Percentiles rank a stretch among this genome's conserved stretches.
Conservation (phyloP, 805 yeast species). For the Pichia nanzhaoensis region DNA sequence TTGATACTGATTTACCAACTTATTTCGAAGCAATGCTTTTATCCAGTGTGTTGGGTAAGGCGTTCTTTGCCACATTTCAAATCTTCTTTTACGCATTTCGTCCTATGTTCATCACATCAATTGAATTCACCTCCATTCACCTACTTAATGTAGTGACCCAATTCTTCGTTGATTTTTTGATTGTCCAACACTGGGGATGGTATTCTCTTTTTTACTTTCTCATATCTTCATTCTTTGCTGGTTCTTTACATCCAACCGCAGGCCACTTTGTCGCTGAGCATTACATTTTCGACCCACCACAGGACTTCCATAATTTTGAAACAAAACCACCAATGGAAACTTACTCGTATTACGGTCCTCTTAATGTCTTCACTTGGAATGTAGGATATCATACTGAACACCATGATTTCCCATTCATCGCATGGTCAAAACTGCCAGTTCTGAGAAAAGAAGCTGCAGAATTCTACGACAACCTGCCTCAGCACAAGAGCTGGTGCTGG, state of each 20-base stretch:
- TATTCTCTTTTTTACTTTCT: slow-evolving; percentile 60
- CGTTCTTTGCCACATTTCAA: slow-evolving; percentile 86
- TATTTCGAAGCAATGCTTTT: slow-evolving; percentile 64
- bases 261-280: slow-evolving; percentile 97
- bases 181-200: slow-evolving; percentile 58
- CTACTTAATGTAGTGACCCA: slow-evolving; percentile 61
- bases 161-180: slow-evolving; percentile 46
- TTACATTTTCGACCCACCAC: slow-evolving; percentile 60
- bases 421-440: slow-evolving; percentile 75
- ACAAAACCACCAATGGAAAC: slow-evolving; percentile 68
- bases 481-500: slow-evolving; percentile 70
- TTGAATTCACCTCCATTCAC: slow-evolving; percentile 71
- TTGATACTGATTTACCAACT: slow-evolving; percentile 88
- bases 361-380: slow-evolving; percentile 79
- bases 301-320: slow-evolving; percentile 22
- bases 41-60: slow-evolving; percentile 76
- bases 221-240: slow-evolving; percentile 77
- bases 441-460: slow-evolving; percentile 65
- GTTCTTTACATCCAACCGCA: slow-evolving; percentile 88
- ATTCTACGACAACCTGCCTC: slow-evolving; percentile 75
- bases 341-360: slow-evolving; percentile 77
- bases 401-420: slow-evolving; percentile 90
- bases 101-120: slow-evolving; percentile 77
- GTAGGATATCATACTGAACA: slow-evolving; percentile 94
- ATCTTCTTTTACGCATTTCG: slow-evolving; percentile 83